These are phyloP conservation scores for Calonectria pauciramosa DNA, from an alignment of 2,329 filamentous ascomycete genomes.

Conservation along the genomic window DNA sequence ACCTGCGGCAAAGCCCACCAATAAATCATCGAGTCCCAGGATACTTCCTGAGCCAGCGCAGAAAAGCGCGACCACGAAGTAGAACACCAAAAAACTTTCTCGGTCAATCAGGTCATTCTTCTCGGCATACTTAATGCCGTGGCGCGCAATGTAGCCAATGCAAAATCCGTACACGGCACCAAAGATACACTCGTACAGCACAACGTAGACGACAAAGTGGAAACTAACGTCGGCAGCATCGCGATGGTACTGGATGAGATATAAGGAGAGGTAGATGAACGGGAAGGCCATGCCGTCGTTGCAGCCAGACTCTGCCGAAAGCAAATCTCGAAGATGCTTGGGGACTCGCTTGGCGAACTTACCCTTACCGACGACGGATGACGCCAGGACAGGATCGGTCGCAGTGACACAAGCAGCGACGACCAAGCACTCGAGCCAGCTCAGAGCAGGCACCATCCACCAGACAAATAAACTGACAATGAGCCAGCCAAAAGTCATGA, in stretches of 20 bases:
- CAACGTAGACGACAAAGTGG: constrained; percentile 90
- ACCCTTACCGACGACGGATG: constrained; percentile 97
- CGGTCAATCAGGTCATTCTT: constrained; percentile 88
- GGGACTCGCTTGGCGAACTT: constrained; percentile 98
- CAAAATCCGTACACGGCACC: constrained; percentile 90
- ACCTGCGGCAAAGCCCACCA: constrained; percentile 94
- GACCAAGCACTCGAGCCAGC: constrained; percentile 91
- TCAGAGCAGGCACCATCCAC: constrained; percentile 85
- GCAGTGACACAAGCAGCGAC: constrained; percentile 95
- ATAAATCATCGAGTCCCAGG: constrained; percentile 90
- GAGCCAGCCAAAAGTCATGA: constrained; percentile 98
- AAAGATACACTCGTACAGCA: constrained; percentile 96
- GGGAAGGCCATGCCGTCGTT: constrained; percentile 99
- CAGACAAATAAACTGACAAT: constrained; percentile 94
- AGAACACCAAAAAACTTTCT: constrained; percentile 98
- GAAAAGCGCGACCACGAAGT: constrained; percentile 96
- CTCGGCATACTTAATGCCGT: constrained; percentile 91
- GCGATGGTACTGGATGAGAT: constrained; percentile 86
- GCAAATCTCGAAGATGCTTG: constrained; percentile 94
- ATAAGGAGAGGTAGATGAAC: constrained; percentile 93
- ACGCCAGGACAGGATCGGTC: constrained; percentile 96
- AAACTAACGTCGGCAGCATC: constrained; percentile 78
- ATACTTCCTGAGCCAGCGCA: constrained; percentile 94
- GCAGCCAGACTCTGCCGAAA: constrained; percentile 97
- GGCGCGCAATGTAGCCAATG: constrained; percentile 90